Evolutionary conservation across 208 protist species (phyloP).

Genomic region (Acanthamoeba castellanii): DNA sequence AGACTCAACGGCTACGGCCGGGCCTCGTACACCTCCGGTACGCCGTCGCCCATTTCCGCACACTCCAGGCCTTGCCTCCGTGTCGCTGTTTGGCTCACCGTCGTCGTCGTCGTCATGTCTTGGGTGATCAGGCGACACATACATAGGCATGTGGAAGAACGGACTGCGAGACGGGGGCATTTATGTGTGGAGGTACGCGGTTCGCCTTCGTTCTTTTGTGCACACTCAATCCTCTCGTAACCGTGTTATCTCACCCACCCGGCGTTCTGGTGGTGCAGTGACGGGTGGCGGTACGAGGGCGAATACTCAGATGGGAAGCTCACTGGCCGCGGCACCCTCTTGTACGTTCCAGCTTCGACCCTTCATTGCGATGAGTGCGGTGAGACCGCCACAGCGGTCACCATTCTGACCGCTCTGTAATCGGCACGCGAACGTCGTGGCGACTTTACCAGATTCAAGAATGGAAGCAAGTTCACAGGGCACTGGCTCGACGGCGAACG

Average conservation of each 20-base stretch:
- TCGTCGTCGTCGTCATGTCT: neutral
- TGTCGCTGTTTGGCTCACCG: neutral
- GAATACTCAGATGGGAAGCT: slow-evolving; percentile 59
- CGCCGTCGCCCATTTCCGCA: neutral
- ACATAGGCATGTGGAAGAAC: slow-evolving; percentile 70
- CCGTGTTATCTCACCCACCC: neutral
- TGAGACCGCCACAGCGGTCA: neutral
- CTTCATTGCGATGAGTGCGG: neutral
- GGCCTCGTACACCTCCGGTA: slow-evolving; percentile 44
- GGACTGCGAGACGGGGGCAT: slow-evolving; percentile 27
- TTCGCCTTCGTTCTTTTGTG: too few relatives aligned
- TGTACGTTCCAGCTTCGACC: neutral
- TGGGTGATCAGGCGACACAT: slow-evolving; percentile 28
- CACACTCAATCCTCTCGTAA: neutral
- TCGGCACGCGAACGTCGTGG: neutral
- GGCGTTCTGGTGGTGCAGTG: neutral
- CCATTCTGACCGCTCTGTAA: neutral
- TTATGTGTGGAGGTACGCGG: slow-evolving; percentile 20
- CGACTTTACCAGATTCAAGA: slow-evolving; percentile 28
- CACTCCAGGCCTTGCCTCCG: neutral
- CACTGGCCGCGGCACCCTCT: slow-evolving; percentile 48
- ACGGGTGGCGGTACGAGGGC: slow-evolving; percentile 53
- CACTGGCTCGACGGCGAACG: slow-evolving; percentile 29
- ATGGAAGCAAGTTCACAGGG: slow-evolving; percentile 62
- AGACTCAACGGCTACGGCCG: slow-evolving; percentile 54